These are phyloP conservation scores for Shiraia sp. DNA, from an alignment of 2,329 filamentous ascomycete genomes.

Conservation along the genomic window DNA sequence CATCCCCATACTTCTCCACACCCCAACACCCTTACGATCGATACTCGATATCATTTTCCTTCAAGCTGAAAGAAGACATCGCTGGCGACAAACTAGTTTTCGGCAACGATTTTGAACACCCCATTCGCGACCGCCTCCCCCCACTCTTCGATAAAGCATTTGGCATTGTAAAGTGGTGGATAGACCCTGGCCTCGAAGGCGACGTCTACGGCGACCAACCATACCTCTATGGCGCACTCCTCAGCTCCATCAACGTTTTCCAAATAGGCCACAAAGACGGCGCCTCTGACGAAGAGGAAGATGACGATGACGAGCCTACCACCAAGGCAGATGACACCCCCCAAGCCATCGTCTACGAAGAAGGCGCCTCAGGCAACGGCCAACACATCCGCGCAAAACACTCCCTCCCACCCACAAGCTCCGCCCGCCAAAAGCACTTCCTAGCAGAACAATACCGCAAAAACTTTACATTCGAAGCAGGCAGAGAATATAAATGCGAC, in stretches of 20 bases:
- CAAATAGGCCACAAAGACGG: conserved; percentile 59
- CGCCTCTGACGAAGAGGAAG: conserved; percentile 45
- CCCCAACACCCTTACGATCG: conserved; percentile 74
- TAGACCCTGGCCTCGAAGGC: conserved; percentile 88
- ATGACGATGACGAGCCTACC: conserved; percentile 25
- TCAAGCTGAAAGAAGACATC: conserved; percentile 71
- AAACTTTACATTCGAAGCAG: conserved; percentile 64
- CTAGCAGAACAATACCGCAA: conserved; percentile 59
- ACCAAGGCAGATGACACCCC: conserved; percentile 58
- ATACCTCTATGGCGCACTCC: conserved; percentile 80
- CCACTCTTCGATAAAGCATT: conserved; percentile 85
- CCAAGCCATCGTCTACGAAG: conserved; percentile 60
- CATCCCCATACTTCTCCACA: conserved; percentile 76
- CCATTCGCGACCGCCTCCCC: conserved; percentile 83
- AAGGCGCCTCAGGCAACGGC: conserved; percentile 54
- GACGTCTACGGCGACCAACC: conserved; percentile 87
- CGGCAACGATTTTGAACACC: conserved; percentile 92
- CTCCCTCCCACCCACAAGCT: conserved; percentile 45
- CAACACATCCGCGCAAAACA: conserved; percentile 44
- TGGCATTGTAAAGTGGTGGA: conserved; percentile 83
- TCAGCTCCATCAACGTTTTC: conserved; percentile 79
- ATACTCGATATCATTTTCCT: conserved; percentile 81
- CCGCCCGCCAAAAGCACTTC: conserved; percentile 63
- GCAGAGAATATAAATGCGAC: conserved; percentile 65
- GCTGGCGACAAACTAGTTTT: conserved; percentile 78